Conservation (phyloP, 441 rosid species). For the Melianthus villosus region DNA sequence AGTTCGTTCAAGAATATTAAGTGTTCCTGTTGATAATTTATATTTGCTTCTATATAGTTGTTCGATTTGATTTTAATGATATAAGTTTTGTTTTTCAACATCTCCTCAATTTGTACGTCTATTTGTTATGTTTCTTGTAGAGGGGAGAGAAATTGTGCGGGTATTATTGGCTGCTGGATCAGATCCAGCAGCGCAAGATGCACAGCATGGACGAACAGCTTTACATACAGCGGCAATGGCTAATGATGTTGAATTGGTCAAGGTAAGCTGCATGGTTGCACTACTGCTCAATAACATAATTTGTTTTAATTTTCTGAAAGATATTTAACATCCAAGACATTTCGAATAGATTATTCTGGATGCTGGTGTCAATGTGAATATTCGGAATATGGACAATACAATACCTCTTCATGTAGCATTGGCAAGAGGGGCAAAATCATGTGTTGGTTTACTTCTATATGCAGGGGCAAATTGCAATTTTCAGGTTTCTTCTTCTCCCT, state of each 20-base stretch:
- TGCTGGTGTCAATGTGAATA: slow-evolving; percentile 92
- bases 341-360: slow-evolving; percentile 67
- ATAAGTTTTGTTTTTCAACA: too few relatives aligned
- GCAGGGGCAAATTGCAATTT: slow-evolving; percentile 82
- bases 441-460: slow-evolving; percentile 76
- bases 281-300: too few relatives aligned
- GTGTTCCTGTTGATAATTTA: too few relatives aligned
- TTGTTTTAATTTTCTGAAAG: not conserved
- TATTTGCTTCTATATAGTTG: not conserved
- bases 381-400: slow-evolving; percentile 70
- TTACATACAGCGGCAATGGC: slow-evolving; percentile 93
- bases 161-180: slow-evolving; percentile 89
- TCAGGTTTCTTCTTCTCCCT: slow-evolving; percentile 38
- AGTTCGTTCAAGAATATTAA: too few relatives aligned
- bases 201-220: slow-evolving; percentile 80
- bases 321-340: slow-evolving; percentile 8
- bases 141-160: slow-evolving; percentile 82
- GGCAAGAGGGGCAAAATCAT: slow-evolving; percentile 82
- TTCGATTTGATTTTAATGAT: not conserved
- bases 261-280: slow-evolving; percentile 27
- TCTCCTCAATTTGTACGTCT: too few relatives aligned
- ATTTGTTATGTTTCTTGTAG: too few relatives aligned
- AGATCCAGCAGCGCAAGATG: slow-evolving; percentile 77
- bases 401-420: slow-evolving; percentile 93
- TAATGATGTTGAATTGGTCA: slow-evolving; percentile 77